A percentile compares a stretch with the other conserved stretches of the same genome.
Conservation (phyloP, 257 asterid species). For the Fraxinus excelsior region DNA sequence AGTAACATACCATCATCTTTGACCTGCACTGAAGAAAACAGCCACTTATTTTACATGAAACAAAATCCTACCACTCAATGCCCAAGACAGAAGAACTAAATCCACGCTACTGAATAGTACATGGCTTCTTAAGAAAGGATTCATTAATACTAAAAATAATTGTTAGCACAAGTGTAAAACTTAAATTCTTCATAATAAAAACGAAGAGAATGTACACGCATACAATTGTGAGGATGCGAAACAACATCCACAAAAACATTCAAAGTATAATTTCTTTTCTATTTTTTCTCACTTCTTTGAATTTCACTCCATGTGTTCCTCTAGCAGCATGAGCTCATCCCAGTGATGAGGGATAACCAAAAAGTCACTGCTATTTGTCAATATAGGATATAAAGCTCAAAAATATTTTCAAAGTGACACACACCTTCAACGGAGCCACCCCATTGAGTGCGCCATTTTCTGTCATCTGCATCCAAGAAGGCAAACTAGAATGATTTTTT, state of each 20-base stretch:
- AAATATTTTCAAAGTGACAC: constrained; percentile 17
- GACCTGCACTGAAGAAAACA: constrained; percentile 68
- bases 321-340: not conserved
- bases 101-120: not conserved
- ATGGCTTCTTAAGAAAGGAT: not conserved
- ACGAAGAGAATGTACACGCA: not conserved
- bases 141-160: no score
- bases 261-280: not conserved
- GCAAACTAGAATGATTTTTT: constrained; percentile 44
- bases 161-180: no score
- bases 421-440: constrained; percentile 50
- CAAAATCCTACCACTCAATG: not conserved
- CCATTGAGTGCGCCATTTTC: constrained; percentile 32
- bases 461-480: constrained; percentile 54
- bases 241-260: not conserved
- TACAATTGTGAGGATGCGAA: not conserved
- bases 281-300: not conserved
- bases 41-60: constrained; percentile 1
- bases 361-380: no score
- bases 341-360: not conserved
- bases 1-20: constrained; percentile 59
- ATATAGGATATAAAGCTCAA: not conserved
- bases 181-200: no score
- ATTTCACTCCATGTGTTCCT: not conserved
- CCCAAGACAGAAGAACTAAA: not conserved